These are phyloP conservation scores for Monascus purpureus DNA, from an alignment of 495 filamentous ascomycete species.

Conservation along the genomic window DNA sequence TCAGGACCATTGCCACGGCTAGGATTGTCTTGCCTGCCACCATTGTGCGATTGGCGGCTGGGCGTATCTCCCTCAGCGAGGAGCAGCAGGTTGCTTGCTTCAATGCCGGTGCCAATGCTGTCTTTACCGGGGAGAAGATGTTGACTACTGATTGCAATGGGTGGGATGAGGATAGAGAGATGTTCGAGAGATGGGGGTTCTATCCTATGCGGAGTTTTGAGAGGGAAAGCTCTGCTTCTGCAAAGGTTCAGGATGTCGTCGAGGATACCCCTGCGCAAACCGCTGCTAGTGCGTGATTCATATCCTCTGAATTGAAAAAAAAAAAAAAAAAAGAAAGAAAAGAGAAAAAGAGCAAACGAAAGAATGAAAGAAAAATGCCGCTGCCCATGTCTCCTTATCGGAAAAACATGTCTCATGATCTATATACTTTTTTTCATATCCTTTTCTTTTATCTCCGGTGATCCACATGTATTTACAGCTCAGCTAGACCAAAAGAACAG, in stretches of 20 bases:
- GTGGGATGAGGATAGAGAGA: conserved; percentile 68
- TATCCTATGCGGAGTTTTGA: conserved; percentile 51
- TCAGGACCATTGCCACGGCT: conserved; percentile 69
- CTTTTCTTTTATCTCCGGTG: too few relatives aligned
- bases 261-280: conserved; percentile 4
- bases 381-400: too few relatives aligned
- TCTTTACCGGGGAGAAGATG: conserved; percentile 90
- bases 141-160: conserved; percentile 76
- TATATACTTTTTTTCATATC: background rate
- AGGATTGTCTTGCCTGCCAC: conserved; percentile 64
- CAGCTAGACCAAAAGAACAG: too few relatives aligned
- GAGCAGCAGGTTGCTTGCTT: conserved; percentile 77
- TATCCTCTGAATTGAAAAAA: too few relatives aligned
- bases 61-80: conserved; percentile 61
- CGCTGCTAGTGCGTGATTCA: conserved; percentile 12
- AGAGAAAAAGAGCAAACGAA: too few relatives aligned
- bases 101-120: conserved; percentile 72
- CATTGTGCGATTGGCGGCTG: conserved; percentile 70
- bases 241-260: too few relatives aligned
- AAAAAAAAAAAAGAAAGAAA: too few relatives aligned
- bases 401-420: too few relatives aligned
- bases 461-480: too few relatives aligned
- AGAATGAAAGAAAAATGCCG: too few relatives aligned
- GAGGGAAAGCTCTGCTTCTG: conserved; percentile 7
- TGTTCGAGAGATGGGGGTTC: conserved; percentile 70